These are phyloP conservation scores for Phytophthora megakarya DNA, from an alignment of 352 stramenopile genomes.

Conservation along the genomic window DNA sequence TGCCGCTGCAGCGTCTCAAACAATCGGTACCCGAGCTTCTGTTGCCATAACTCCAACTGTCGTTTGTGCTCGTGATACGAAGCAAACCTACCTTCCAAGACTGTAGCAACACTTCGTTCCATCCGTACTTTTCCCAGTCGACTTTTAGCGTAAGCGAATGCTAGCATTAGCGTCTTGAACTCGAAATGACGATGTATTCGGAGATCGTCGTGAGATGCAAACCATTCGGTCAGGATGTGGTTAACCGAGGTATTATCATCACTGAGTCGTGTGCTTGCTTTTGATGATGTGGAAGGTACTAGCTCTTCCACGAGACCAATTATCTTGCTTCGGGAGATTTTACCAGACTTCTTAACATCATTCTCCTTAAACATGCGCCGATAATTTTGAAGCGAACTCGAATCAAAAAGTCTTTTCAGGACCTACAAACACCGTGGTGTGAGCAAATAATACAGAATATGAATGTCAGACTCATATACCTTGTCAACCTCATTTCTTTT, in stretches of 20 bases:
- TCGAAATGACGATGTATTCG: constrained; percentile 53
- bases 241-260: constrained; percentile 8
- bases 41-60: constrained; percentile 70
- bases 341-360: constrained; percentile 39
- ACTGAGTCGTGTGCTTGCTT: neutral
- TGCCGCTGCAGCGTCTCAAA: constrained; percentile 64
- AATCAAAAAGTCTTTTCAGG: constrained; percentile 45
- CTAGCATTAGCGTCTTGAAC: constrained; percentile 59
- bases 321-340: constrained; percentile 48
- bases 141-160: constrained; percentile 54
- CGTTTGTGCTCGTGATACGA: constrained; percentile 61
- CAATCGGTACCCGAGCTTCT: constrained; percentile 58
- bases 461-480: constrained; percentile 1
- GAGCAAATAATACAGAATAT: neutral
- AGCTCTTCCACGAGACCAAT: constrained; percentile 46
- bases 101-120: constrained; percentile 51
- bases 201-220: constrained; percentile 53
- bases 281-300: neutral
- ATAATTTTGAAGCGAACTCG: constrained; percentile 40
- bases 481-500: constrained; percentile 25
- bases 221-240: constrained; percentile 51
- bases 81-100: constrained; percentile 59
- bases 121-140: constrained; percentile 51
- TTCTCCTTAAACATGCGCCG: constrained; percentile 41
- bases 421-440: constrained; percentile 21